Evolutionary conservation across 2,329 filamentous ascomycete genomes (phyloP).

Genomic region (Fusarium oligoseptatum): DNA sequence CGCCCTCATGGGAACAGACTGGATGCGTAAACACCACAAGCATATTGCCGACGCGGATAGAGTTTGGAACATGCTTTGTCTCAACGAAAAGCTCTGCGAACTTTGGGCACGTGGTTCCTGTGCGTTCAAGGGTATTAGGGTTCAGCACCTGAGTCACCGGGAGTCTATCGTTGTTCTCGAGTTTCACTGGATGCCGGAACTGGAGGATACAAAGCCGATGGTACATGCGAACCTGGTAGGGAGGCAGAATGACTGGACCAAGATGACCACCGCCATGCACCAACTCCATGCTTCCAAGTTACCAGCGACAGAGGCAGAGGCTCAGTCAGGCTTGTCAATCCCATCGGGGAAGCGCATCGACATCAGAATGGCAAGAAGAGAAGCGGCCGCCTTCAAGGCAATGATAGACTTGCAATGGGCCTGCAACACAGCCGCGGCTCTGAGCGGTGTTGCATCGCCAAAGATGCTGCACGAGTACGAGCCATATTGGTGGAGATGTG

Average conservation of each 20-base stretch:
- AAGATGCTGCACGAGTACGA: background rate
- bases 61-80: conserved; percentile 2
- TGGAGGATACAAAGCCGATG: background rate
- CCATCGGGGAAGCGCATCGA: background rate
- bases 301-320: background rate
- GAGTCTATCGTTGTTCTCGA: background rate
- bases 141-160: background rate
- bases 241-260: background rate
- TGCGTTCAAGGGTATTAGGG: background rate
- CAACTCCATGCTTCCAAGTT: background rate
- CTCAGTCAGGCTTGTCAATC: background rate
- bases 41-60: background rate
- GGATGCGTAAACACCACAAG: background rate
- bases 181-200: conserved; percentile 11
- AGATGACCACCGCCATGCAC: background rate
- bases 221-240: background rate
- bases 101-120: background rate
- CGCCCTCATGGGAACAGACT: background rate
- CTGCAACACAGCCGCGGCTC: background rate
- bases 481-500: background rate
- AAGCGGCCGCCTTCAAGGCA: background rate
- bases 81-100: background rate
- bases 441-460: background rate
- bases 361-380: background rate
- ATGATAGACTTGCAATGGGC: conserved; percentile 2